Conservation (phyloP, 768 basidiomycete species). For the Ramaria rubella region DNA sequence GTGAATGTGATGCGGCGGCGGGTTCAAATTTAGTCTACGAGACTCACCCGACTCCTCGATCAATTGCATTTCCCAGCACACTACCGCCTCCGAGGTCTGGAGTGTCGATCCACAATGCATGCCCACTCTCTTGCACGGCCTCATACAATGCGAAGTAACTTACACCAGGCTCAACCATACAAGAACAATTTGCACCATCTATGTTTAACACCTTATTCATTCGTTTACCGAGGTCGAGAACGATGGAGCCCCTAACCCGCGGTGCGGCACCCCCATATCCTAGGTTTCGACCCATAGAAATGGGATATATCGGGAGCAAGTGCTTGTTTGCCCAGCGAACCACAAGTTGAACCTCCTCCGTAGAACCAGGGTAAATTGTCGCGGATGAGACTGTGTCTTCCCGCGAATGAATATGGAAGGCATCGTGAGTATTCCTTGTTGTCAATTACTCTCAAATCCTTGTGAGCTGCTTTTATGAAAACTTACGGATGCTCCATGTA, state of each 20-base stretch:
- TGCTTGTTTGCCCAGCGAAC: slow-evolving; percentile 1
- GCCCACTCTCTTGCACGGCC: not conserved
- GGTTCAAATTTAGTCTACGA: not conserved
- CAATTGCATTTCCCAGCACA: slow-evolving; percentile 1
- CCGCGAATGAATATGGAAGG: not conserved
- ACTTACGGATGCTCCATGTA: slow-evolving; percentile 6
- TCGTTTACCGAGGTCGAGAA: not conserved
- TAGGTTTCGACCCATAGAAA: slow-evolving; percentile 2
- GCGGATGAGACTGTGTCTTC: slow-evolving; percentile 4
- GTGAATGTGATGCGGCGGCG: too few species aligned
- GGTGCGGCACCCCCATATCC: slow-evolving; percentile 5
- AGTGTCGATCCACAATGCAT: slow-evolving; percentile 1
- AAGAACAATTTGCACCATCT: not conserved
- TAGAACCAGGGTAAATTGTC: not conserved
- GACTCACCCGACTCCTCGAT: slow-evolving; percentile 1
- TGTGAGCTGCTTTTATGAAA: too few species aligned
- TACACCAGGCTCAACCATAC: slow-evolving; percentile 1
- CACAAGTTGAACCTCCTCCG: not conserved
- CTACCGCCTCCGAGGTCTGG: slow-evolving; percentile 1
- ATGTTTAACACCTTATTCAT: slow-evolving; percentile 5
- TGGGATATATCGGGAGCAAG: slow-evolving; percentile 3
- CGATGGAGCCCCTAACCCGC: not conserved
- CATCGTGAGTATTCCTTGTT: slow-evolving; percentile 5
- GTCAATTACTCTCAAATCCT: too few species aligned
- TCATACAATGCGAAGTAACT: slow-evolving; percentile 2